Percentiles rank a stretch among this genome's conserved stretches.
Evolutionary conservation across 176 grass and related monocot genomes (phyloP).

Genomic region (Oropetium thomaeum): DNA sequence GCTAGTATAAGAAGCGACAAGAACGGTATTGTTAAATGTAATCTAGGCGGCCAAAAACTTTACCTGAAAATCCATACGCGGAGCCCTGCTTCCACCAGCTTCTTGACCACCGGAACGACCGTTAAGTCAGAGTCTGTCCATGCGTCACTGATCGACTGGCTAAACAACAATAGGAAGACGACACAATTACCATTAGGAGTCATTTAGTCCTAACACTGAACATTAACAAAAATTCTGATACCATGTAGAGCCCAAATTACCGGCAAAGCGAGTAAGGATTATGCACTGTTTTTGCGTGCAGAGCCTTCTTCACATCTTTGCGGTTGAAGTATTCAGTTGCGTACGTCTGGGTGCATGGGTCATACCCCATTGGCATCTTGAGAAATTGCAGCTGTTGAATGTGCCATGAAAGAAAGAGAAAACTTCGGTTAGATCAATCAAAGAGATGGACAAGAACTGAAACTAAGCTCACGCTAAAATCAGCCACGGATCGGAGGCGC

Average conservation of each 20-base stretch:
- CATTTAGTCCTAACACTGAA: no score
- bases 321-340: slow-evolving; percentile 43
- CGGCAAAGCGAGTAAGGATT: slow-evolving; percentile 36
- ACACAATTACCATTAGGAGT: no score
- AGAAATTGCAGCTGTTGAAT: slow-evolving; percentile 14
- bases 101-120: slow-evolving; percentile 43
- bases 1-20: neutral
- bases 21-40: neutral
- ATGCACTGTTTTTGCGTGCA: slow-evolving; percentile 36
- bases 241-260: neutral
- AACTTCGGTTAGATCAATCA: neutral
- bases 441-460: no score
- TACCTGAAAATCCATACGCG: slow-evolving; percentile 58
- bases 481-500: no score
- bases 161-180: neutral
- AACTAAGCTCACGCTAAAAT: no score
- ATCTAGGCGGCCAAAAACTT: neutral
- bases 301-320: slow-evolving; percentile 45
- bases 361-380: slow-evolving; percentile 36
- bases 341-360: slow-evolving; percentile 39
- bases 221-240: no score
- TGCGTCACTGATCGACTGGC: neutral
- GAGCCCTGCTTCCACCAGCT: slow-evolving; percentile 41
- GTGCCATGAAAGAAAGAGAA: neutral
- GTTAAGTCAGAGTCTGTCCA: slow-evolving; percentile 47